These are phyloP conservation scores for Erysimum pusillum DNA, from an alignment of 441 rosid species.

Conservation along the genomic window DNA sequence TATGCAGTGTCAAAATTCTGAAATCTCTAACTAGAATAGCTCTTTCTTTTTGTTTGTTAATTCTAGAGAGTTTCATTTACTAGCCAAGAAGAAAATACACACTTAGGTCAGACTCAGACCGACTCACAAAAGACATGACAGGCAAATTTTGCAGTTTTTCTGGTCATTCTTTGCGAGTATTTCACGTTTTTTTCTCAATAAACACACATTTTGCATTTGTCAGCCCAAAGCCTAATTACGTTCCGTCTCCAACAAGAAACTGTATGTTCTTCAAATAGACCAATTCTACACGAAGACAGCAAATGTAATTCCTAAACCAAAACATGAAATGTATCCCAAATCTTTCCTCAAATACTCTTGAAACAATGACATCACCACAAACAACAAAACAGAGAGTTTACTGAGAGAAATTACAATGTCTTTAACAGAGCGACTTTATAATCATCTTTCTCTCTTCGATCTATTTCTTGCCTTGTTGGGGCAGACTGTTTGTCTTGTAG, in stretches of 20 bases:
- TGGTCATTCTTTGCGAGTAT: background rate
- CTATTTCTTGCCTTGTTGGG: constrained; percentile 54
- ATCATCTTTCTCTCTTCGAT: constrained; percentile 54
- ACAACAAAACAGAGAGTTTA: background rate
- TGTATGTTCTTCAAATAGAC: constrained; percentile 9
- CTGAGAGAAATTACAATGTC: constrained; percentile 32
- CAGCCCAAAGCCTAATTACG: constrained; percentile 6
- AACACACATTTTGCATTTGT: constrained; percentile 17
- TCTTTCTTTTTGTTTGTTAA: background rate
- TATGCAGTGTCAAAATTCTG: too few species aligned
- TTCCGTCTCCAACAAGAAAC: constrained; percentile 6
- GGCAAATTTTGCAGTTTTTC: constrained; percentile 8
- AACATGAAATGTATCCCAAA: background rate
- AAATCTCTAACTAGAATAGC: too few species aligned
- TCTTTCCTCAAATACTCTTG: constrained; percentile 33
- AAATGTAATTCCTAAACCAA: constrained; percentile 8
- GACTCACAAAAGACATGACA: constrained; percentile 31
- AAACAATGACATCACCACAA: constrained; percentile 14
- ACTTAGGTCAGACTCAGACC: background rate
- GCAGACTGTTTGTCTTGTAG: too few species aligned
- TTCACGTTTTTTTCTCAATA: background rate
- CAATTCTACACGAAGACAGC: background rate
- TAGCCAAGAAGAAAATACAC: background rate
- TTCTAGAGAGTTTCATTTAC: background rate
- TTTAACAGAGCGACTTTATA: constrained; percentile 43